These are phyloP conservation scores for Volvox reticuliferus DNA, from an alignment of 139 green algal genomes.

Conservation along the genomic window DNA sequence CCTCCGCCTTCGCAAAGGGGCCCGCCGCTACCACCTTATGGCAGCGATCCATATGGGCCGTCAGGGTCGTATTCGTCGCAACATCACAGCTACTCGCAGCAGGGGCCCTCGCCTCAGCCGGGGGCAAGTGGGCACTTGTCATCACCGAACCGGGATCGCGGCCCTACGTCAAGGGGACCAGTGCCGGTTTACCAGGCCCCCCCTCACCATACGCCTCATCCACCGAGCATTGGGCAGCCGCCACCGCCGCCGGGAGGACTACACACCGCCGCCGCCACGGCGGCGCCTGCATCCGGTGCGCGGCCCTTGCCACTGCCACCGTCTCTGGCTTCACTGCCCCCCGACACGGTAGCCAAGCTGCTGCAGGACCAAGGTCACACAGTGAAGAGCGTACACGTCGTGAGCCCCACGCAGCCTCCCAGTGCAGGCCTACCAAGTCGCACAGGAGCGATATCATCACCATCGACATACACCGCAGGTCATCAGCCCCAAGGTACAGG, in stretches of 20 bases:
- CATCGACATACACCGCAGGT: background rate
- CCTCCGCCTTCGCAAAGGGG: background rate
- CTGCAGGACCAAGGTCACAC: constrained; percentile 16
- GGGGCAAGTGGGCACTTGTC: background rate
- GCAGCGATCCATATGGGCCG: background rate
- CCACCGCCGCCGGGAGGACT: background rate
- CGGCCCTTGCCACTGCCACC: constrained; percentile 16
- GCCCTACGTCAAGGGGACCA: background rate
- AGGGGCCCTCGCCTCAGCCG: background rate
- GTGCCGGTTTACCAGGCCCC: background rate
- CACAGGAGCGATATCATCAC: no score
- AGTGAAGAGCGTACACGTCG: background rate
- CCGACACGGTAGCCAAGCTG: constrained; percentile 26
- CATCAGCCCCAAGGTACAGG: background rate
- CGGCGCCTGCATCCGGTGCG: background rate
- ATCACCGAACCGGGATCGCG: background rate
- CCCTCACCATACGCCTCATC: background rate
- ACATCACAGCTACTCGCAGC: background rate
- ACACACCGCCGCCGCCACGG: background rate
- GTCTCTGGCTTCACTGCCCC: background rate
- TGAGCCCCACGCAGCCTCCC: background rate
- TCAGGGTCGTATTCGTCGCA: background rate
- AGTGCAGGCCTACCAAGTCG: background rate
- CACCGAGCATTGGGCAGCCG: background rate
- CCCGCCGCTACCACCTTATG: background rate